Percentiles rank a stretch among this genome's conserved stretches.
Conservation (phyloP, 192 early-diverging fungal genomes). For the Gonapodya sp. region DNA sequence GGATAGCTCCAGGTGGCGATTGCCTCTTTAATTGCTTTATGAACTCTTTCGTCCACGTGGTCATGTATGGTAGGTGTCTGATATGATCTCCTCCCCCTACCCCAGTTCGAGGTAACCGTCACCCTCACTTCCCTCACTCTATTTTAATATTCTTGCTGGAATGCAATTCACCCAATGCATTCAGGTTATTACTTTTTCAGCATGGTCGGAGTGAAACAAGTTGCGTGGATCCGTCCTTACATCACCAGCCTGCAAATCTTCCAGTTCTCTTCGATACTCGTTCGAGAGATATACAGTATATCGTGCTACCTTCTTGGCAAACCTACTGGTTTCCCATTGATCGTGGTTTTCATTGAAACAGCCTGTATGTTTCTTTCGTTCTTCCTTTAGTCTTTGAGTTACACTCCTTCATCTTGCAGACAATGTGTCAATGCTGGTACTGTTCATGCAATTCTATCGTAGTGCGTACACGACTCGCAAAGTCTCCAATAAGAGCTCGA, state of each 20-base stretch:
- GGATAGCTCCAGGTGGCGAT: constrained; percentile 48
- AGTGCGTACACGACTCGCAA: neutral
- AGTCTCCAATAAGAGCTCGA: too few relatives aligned
- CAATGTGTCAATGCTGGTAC: neutral
- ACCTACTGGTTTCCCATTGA: neutral
- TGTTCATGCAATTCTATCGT: neutral
- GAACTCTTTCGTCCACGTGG: constrained; percentile 53
- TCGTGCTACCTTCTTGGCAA: neutral
- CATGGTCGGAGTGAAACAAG: constrained; percentile 37
- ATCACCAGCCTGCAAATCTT: constrained; percentile 57
- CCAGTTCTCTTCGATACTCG: constrained; percentile 48
- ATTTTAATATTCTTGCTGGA: too few relatives aligned
- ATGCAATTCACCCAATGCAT: neutral
- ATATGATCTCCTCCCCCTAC: too few relatives aligned
- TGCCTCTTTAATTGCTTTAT: constrained; percentile 36
- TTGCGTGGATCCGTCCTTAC: constrained; percentile 48
- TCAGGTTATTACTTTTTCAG: constrained; percentile 45
- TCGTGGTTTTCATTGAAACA: neutral
- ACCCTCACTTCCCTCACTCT: too few relatives aligned
- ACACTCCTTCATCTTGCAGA: neutral
- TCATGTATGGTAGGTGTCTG: constrained; percentile 49
- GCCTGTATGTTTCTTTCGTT: neutral
- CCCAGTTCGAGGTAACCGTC: too few relatives aligned
- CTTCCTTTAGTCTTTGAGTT: neutral
- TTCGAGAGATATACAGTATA: constrained; percentile 36